These are phyloP conservation scores for Septoria linicola DNA, from an alignment of 2,329 filamentous ascomycete species.

Conservation along the genomic window DNA sequence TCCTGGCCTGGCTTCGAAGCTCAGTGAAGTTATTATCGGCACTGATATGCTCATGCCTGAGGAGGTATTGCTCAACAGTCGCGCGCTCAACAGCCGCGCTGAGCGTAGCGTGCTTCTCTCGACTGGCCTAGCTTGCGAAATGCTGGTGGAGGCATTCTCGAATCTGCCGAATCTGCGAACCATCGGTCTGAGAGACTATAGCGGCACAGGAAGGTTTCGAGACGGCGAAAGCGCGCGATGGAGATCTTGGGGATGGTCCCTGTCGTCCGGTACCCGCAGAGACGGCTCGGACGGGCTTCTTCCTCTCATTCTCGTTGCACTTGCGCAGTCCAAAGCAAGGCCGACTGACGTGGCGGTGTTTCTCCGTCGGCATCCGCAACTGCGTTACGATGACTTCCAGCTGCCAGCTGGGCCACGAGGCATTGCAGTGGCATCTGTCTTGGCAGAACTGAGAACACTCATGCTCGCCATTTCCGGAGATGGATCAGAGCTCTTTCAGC, in stretches of 20 bases:
- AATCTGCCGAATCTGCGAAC: constrained; percentile 56
- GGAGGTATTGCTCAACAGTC: constrained; percentile 16
- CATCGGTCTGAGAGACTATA: constrained; percentile 61
- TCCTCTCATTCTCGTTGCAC: constrained; percentile 26
- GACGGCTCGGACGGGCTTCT: constrained; percentile 12
- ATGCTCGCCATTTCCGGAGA: constrained; percentile 22
- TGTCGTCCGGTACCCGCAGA: not conserved
- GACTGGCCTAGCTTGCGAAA: constrained; percentile 51
- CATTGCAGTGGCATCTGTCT: constrained; percentile 3
- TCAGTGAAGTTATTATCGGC: constrained; percentile 53
- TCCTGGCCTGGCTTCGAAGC: constrained; percentile 40
- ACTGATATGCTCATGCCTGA: constrained; percentile 35
- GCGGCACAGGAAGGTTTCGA: constrained; percentile 50
- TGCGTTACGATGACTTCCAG: constrained; percentile 1
- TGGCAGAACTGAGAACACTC: constrained; percentile 23
- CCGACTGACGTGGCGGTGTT: constrained; percentile 30
- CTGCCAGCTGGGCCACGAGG: not conserved
- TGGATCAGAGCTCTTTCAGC: not conserved
- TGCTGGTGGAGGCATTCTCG: constrained; percentile 58
- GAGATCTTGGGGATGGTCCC: constrained; percentile 54
- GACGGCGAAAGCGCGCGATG: constrained; percentile 49
- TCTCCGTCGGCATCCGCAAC: constrained; percentile 20
- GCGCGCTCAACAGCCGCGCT: constrained; percentile 15
- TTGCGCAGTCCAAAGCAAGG: constrained; percentile 21
- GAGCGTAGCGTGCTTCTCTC: constrained; percentile 29